Conservation (phyloP, 2,329 filamentous ascomycete genomes). For the Neopestalotiopsis clavispora region DNA sequence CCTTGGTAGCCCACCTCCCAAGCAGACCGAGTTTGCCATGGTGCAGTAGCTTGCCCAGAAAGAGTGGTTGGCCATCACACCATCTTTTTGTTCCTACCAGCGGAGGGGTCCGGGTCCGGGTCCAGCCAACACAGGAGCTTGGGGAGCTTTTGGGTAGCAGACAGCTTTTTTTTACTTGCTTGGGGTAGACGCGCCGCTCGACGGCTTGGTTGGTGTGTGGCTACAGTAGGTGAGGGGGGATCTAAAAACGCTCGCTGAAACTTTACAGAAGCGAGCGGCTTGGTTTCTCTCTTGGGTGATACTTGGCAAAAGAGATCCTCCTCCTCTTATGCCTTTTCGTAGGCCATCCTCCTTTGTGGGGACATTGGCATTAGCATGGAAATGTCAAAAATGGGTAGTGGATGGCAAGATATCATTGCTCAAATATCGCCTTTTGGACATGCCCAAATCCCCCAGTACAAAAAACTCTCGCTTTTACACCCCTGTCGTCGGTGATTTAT, state of each 20-base stretch:
- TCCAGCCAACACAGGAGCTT: not conserved
- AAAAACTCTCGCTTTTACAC: not conserved
- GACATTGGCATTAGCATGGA: not conserved
- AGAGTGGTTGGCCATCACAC: not conserved
- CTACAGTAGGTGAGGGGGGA: not conserved
- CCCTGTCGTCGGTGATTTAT: not conserved
- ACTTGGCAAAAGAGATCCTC: not conserved
- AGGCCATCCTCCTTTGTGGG: too few relatives aligned
- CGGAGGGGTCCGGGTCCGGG: not conserved
- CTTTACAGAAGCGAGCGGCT: not conserved
- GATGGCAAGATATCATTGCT: not conserved
- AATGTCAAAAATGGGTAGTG: not conserved
- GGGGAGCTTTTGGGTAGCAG: too few relatives aligned
- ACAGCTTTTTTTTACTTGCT: not conserved
- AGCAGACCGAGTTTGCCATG: constrained; percentile 1
- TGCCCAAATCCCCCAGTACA: not conserved
- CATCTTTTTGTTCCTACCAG: not conserved
- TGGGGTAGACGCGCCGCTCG: not conserved
- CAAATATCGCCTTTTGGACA: not conserved
- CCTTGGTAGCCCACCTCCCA: not conserved
- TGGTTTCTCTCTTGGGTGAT: not conserved
- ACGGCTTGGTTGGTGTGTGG: not conserved
- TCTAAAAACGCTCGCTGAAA: not conserved
- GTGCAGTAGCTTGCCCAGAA: not conserved
- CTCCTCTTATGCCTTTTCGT: not conserved